phyloP scores from a whole-genome alignment of 257 asterid species.

The Salvia hispanica region DNA sequence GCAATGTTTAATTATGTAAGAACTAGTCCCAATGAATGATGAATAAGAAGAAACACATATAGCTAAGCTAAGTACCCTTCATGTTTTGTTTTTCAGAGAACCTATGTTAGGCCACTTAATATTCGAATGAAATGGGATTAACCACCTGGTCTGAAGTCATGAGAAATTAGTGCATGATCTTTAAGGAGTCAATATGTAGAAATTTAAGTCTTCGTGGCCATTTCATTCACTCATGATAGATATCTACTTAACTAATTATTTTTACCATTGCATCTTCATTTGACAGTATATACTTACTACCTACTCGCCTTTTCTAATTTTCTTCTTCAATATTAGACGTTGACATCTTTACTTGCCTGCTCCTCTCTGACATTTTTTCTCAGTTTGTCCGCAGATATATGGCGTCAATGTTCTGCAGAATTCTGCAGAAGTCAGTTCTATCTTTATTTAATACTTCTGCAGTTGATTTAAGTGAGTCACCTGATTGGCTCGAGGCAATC shows the following conservation, averaged over 20 bases:
- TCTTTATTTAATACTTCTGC: constrained; percentile 53
- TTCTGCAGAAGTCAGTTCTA: constrained; percentile 57
- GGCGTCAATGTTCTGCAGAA: constrained; percentile 68
- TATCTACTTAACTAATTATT: constrained; percentile 19
- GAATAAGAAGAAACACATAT: background rate
- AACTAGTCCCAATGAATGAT: constrained; percentile 3
- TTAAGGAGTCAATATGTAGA: constrained; percentile 4
- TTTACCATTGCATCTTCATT: constrained; percentile 15
- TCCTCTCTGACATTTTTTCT: constrained; percentile 46
- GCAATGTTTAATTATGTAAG: background rate
- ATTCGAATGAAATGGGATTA: constrained; percentile 16
- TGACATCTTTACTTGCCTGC: constrained; percentile 18
- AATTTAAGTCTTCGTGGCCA: constrained; percentile 9
- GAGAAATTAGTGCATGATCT: background rate
- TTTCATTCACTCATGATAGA: background rate
- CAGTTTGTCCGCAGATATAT: constrained; percentile 81
- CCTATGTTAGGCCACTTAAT: background rate
- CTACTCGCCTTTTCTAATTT: constrained; percentile 15
- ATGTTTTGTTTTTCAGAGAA: constrained; percentile 7
- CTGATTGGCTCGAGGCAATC: constrained; percentile 61
- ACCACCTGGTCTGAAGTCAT: constrained; percentile 6
- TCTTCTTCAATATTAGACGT: constrained; percentile 1
- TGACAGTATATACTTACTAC: constrained; percentile 8
- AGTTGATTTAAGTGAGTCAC: constrained; percentile 55
- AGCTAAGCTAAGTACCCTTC: background rate